phyloP scores from a whole-genome alignment of 495 filamentous ascomycete genomes.

The Xylaria venustula region DNA sequence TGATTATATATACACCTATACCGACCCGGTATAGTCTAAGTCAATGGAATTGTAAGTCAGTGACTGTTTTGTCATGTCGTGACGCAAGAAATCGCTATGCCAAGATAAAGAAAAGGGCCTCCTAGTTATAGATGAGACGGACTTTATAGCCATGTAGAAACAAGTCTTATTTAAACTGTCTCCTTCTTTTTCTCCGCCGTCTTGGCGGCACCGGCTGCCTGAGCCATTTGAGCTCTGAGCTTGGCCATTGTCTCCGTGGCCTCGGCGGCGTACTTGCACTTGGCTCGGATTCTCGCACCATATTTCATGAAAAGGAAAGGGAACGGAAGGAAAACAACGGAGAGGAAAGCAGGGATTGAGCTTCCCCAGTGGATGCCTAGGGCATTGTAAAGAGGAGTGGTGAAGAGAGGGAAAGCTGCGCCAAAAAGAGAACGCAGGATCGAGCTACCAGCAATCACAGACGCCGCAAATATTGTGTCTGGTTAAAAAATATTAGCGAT shows the following conservation, averaged over 20 bases:
- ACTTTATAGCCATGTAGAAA: neutral
- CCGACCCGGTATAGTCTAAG: neutral
- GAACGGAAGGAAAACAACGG: conserved; percentile 72
- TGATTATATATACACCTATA: conserved; percentile 8
- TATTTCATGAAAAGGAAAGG: conserved; percentile 81
- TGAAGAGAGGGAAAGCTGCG: conserved; percentile 85
- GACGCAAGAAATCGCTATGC: conserved; percentile 13
- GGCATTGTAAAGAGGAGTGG: conserved; percentile 68
- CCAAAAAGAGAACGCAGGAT: conserved; percentile 63
- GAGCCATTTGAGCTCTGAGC: conserved; percentile 26
- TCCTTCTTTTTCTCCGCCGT: conserved; percentile 8
- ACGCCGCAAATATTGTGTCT: conserved; percentile 70
- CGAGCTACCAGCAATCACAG: conserved; percentile 65
- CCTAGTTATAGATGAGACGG: neutral
- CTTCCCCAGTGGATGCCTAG: conserved; percentile 83
- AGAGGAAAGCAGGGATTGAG: conserved; percentile 73
- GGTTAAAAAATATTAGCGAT: neutral
- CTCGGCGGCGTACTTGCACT: conserved; percentile 75
- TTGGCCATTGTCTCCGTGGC: conserved; percentile 52
- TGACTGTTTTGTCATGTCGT: conserved; percentile 6
- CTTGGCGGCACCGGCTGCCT: neutral
- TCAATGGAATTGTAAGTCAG: neutral
- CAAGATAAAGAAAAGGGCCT: neutral
- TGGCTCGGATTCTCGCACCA: conserved; percentile 60
- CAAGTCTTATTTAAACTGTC: neutral